These are phyloP conservation scores for Nephelium lappaceum DNA, from an alignment of 345 rosid genomes.

Conservation along the genomic window DNA sequence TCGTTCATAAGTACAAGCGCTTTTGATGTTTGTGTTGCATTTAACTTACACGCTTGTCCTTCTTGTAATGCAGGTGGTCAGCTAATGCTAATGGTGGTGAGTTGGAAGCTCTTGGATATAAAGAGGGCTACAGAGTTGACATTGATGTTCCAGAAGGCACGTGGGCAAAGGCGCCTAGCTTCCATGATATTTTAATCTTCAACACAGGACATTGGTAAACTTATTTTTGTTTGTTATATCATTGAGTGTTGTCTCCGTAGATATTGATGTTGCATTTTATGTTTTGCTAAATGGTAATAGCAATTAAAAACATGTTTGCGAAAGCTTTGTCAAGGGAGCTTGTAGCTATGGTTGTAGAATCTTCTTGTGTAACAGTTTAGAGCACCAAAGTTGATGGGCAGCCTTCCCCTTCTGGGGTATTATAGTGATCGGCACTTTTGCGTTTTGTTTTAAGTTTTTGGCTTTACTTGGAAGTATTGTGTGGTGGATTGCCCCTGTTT, in stretches of 20 bases:
- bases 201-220: slow-evolving; percentile 94
- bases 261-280: not conserved
- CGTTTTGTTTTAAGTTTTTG: not conserved
- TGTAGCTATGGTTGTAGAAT: not conserved
- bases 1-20: not conserved
- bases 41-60: not conserved
- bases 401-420: not conserved
- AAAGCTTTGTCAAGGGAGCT: not conserved
- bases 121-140: slow-evolving; percentile 87
- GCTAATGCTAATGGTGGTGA: slow-evolving; percentile 66
- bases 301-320: not conserved
- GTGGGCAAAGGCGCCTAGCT: slow-evolving; percentile 76
- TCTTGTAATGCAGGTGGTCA: slow-evolving; percentile 61
- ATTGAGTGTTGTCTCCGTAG: not conserved
- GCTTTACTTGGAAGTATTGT: not conserved
- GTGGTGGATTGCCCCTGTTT: not conserved
- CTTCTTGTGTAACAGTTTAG: not conserved
- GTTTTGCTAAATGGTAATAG: not conserved
- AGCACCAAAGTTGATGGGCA: not conserved
- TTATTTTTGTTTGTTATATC: not conserved
- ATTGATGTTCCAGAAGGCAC: slow-evolving; percentile 86
- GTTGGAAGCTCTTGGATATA: slow-evolving; percentile 79
- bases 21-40: not conserved
- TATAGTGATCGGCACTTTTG: not conserved
- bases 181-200: slow-evolving; percentile 75